Evolutionary conservation across 768 basidiomycete species (phyloP), one percentile per base, ranked within the genome.

Genomic region (Russula emetica): DNA sequence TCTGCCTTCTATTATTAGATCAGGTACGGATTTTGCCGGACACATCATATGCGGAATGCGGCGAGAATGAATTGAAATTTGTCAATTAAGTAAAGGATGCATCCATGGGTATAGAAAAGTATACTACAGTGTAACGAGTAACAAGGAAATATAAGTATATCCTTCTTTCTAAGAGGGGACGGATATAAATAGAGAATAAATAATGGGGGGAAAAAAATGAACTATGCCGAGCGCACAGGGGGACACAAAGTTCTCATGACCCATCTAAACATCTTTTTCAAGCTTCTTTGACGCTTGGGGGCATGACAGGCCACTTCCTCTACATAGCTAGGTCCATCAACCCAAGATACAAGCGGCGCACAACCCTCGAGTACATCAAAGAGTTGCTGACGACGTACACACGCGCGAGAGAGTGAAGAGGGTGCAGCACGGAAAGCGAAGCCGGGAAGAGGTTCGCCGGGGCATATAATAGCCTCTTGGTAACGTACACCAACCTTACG

Each of bases 111-210:
- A 47, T 47, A 22, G 10, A 18, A 44, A 20, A 6, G 44, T 20
- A 32, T 32, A 32, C 8, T 36, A 36, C 36, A 36, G 36, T 2
- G 36, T 36, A 36, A 14, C 36, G 13, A 13, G 5, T 36, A 36
- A 36, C 13, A n/a, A 13, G 2, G 5, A 8, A 55, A 18, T 45
- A 14, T 44, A 45, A 28, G 14, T 57, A 52, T 30, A 4, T 32
- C 52, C 22, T 26, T 30, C 59, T 54, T 52, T 61, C 24, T 54
- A 36, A 18, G 49, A n/a, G 45, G n/a, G n/a, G 14, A 20, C 11
- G n/a, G 6, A 42, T 42, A 62, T 64, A 64, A 44, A 64, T 60
- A 64, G 4, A 20, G 26, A 34, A 64, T 64, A 64, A 60, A 60
- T 44, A 55, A 47, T 14, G 24, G 20, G 34, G 32, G 20, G 44